Evolutionary conservation across 208 protist genomes (phyloP).

Genomic region (Leishmania tarentolae): DNA sequence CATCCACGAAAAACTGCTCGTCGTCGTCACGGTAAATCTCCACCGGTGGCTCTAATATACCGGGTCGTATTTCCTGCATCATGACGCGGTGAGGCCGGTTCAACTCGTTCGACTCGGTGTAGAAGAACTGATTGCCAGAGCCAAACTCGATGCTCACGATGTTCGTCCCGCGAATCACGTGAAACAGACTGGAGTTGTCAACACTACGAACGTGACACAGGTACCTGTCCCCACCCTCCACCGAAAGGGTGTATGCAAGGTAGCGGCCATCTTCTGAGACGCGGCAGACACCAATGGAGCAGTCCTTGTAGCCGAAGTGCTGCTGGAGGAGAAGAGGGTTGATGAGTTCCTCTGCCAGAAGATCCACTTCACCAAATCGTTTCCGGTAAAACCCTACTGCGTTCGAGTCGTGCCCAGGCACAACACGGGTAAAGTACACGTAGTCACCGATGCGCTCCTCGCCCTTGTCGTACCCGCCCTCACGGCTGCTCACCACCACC

Average conservation of each 20-base stretch:
- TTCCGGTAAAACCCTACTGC: slow-evolving; percentile 92
- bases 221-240: slow-evolving; percentile 89
- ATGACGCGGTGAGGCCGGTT: slow-evolving; percentile 87
- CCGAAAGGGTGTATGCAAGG: slow-evolving; percentile 89
- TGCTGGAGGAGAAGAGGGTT: slow-evolving; percentile 83
- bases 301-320: slow-evolving; percentile 91
- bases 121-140: slow-evolving; percentile 84
- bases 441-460: slow-evolving; percentile 91
- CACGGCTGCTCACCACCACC: slow-evolving; percentile 81
- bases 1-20: slow-evolving; percentile 90
- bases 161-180: slow-evolving; percentile 89
- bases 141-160: slow-evolving; percentile 93
- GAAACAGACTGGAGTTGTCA: slow-evolving; percentile 88
- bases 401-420: slow-evolving; percentile 71
- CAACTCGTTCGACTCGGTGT: slow-evolving; percentile 90
- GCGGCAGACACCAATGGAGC: slow-evolving; percentile 85
- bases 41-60: slow-evolving; percentile 77
- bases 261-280: slow-evolving; percentile 89
- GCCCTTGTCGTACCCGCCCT: slow-evolving; percentile 91
- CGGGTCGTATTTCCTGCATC: slow-evolving; percentile 90
- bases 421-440: slow-evolving; percentile 87
- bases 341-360: slow-evolving; percentile 91
- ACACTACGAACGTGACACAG: slow-evolving; percentile 91
- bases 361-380: slow-evolving; percentile 79
- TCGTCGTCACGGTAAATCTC: slow-evolving; percentile 90